These are phyloP conservation scores for Daldinia eschscholtzii DNA, from an alignment of 2,329 filamentous ascomycete genomes.

Conservation along the genomic window DNA sequence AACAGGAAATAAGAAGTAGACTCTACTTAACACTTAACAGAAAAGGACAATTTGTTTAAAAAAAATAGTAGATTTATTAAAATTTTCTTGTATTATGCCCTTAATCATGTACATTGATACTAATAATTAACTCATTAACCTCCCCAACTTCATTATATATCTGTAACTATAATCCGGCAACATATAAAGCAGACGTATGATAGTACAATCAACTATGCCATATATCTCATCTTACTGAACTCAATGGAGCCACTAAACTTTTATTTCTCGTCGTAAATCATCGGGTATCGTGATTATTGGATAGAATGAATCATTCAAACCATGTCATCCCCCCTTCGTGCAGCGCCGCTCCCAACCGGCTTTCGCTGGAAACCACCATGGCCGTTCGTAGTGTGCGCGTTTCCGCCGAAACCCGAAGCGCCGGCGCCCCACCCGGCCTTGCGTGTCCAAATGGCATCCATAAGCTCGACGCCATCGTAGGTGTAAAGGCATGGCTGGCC, in stretches of 20 bases:
- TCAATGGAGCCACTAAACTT: background rate
- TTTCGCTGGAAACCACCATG: conserved; percentile 42
- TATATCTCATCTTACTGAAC: background rate
- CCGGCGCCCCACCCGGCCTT: conserved; percentile 70
- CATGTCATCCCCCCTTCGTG: conserved; percentile 46
- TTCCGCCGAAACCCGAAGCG: conserved; percentile 51
- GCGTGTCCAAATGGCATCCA: conserved; percentile 68
- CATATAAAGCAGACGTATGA: background rate
- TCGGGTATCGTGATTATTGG: background rate
- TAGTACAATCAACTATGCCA: background rate
- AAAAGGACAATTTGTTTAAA: background rate
- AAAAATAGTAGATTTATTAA: background rate
- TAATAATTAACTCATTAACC: background rate
- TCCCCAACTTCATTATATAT: background rate
- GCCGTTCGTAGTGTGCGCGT: conserved; percentile 24
- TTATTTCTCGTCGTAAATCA: conserved; percentile 3
- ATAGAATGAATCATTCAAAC: conserved; percentile 33
- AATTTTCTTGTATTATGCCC: background rate
- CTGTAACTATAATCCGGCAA: background rate
- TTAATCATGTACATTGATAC: background rate
- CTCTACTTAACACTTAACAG: too few species aligned
- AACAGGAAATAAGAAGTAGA: too few species aligned
- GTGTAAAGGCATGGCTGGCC: conserved; percentile 67
- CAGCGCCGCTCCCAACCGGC: conserved; percentile 40
- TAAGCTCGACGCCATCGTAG: conserved; percentile 60